Conservation (phyloP, 2,329 filamentous ascomycete genomes). For the Sclerotinia sclerotiorum region DNA sequence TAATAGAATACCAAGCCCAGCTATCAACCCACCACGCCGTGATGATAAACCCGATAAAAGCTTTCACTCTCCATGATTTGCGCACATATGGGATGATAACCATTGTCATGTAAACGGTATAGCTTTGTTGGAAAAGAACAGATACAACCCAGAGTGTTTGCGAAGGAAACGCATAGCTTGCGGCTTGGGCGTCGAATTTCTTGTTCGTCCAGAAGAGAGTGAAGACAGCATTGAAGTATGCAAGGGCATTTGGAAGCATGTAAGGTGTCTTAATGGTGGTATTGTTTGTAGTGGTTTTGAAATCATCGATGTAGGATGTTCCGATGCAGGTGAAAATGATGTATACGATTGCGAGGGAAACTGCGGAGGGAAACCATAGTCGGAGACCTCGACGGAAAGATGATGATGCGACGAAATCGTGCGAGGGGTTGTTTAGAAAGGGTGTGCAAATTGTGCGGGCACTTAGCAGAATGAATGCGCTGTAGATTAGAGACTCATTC, state of each 20-base stretch:
- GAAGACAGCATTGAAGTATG: conserved; percentile 49
- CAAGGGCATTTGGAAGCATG: conserved; percentile 43
- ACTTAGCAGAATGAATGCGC: conserved; percentile 48
- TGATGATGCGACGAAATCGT: conserved; percentile 43
- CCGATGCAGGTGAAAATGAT: conserved; percentile 42
- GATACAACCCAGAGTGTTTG: conserved; percentile 48
- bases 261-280: conserved; percentile 40
- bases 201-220: conserved; percentile 49
- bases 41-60: conserved; percentile 41
- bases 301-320: conserved; percentile 43
- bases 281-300: conserved; percentile 44
- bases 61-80: conserved; percentile 27
- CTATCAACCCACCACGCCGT: conserved; percentile 49
- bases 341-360: conserved; percentile 45
- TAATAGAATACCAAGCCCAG: conserved; percentile 50
- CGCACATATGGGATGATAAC: conserved; percentile 43
- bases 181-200: conserved; percentile 44
- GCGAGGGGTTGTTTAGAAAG: conserved; percentile 43
- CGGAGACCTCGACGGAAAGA: conserved; percentile 46
- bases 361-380: conserved; percentile 45
- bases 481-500: conserved; percentile 48
- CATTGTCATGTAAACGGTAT: conserved; percentile 51
- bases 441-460: conserved; percentile 46
- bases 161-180: conserved; percentile 46
- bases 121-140: conserved; percentile 48